Evolutionary conservation across 306 rosid genomes (phyloP).

Genomic region (Trichosanthes cucumerina): DNA sequence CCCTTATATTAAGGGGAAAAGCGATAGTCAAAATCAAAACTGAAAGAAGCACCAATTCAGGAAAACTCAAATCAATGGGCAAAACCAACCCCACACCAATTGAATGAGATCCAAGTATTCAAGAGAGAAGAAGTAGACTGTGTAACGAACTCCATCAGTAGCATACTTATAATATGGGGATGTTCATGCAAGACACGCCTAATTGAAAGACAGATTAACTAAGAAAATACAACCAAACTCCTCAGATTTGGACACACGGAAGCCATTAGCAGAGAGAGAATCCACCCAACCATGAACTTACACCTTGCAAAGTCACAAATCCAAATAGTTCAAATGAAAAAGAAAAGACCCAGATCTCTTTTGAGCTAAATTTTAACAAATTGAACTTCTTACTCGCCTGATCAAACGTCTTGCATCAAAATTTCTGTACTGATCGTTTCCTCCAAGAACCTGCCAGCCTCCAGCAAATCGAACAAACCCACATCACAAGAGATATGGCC

Average conservation of each 20-base stretch:
- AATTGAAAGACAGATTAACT: not conserved
- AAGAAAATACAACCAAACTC: not conserved
- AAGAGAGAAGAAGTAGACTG: not conserved
- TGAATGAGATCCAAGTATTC: not conserved
- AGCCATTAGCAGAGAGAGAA: not conserved
- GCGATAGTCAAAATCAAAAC: constrained; percentile 3
- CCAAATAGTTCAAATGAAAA: not conserved
- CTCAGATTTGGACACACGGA: not conserved
- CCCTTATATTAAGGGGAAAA: not conserved
- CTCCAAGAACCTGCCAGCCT: constrained; percentile 7
- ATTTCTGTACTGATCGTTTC: not conserved
- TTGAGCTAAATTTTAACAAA: not conserved
- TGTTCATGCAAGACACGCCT: not conserved
- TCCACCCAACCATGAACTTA: not conserved
- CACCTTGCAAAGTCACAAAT: not conserved
- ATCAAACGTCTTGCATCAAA: not conserved
- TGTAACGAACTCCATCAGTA: not conserved
- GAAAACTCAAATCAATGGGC: not conserved
- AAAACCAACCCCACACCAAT: not conserved
- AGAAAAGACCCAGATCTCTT: not conserved
- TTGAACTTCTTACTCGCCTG: not conserved
- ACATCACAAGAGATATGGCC: constrained; percentile 14
- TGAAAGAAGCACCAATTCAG: constrained; percentile 4
- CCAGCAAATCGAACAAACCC: constrained; percentile 15
- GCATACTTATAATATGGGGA: not conserved